phyloP scores from a whole-genome alignment of 2,329 filamentous ascomycete genomes.

The Cladorrhinum sp. region DNA sequence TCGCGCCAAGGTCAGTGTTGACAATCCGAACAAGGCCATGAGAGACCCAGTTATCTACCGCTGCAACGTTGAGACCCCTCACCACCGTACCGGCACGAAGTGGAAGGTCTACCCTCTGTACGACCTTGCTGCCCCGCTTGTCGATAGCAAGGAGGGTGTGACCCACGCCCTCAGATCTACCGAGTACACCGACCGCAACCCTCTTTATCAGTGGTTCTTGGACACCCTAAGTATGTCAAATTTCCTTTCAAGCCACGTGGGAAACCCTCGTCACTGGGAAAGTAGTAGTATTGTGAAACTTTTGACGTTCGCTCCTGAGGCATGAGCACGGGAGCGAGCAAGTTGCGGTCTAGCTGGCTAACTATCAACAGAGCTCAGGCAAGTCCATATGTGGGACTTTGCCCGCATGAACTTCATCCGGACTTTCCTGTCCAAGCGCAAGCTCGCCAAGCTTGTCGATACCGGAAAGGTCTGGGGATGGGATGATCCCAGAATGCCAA shows the following conservation, averaged over 20 bases:
- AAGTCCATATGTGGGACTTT: constrained; percentile 84
- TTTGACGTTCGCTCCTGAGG: too few species aligned
- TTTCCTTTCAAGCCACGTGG: too few species aligned
- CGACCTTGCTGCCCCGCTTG: constrained; percentile 79
- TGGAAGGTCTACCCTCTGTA: constrained; percentile 90
- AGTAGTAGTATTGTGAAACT: too few species aligned
- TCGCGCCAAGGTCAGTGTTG: constrained; percentile 86
- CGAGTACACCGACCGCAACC: constrained; percentile 84
- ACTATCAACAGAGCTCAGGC: constrained; percentile 52
- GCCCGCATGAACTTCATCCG: constrained; percentile 77
- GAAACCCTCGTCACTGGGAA: too few species aligned
- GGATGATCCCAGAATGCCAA: constrained; percentile 86
- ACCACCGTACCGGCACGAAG: constrained; percentile 73
- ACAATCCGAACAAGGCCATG: constrained; percentile 93
- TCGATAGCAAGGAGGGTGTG: constrained; percentile 77
- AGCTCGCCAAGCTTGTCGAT: constrained; percentile 79
- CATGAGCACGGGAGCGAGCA: too few species aligned
- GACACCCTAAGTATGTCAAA: constrained; percentile 50
- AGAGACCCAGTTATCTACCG: constrained; percentile 97
- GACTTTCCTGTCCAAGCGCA: constrained; percentile 81
- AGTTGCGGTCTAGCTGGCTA: too few species aligned
- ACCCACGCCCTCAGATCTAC: constrained; percentile 81
- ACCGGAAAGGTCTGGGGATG: constrained; percentile 74
- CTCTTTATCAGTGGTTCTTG: constrained; percentile 84
- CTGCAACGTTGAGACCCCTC: constrained; percentile 67